Conservation (phyloP, 140 eudicot genomes). For the Anethum foeniculum region DNA sequence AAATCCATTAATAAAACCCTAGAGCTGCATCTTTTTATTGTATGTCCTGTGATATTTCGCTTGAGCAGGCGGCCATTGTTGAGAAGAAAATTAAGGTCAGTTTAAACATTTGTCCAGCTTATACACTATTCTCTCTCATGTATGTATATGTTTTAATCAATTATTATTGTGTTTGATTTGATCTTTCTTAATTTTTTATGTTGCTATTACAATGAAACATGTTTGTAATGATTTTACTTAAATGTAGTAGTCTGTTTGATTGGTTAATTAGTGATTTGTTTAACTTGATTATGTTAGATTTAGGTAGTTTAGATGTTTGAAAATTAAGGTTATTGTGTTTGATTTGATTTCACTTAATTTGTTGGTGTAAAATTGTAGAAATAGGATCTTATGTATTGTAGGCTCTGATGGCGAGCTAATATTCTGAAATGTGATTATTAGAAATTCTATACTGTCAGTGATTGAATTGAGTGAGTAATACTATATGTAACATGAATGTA, state of each 20-base stretch:
- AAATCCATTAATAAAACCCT: background rate
- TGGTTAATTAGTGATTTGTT: background rate
- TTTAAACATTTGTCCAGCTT: background rate
- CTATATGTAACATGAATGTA: background rate
- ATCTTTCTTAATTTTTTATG: background rate
- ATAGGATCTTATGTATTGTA: background rate
- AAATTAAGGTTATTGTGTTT: background rate
- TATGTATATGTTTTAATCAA: background rate
- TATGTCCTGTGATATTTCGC: background rate
- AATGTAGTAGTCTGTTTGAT: background rate
- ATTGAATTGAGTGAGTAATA: background rate
- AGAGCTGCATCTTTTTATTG: background rate
- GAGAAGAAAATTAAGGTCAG: background rate
- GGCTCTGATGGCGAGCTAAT: background rate
- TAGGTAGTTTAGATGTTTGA: background rate
- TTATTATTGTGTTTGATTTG: background rate
- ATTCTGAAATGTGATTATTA: too few relatives aligned
- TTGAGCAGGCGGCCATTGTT: background rate
- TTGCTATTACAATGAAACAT: background rate
- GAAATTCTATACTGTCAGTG: background rate
- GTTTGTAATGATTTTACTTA: background rate
- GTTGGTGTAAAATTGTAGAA: background rate
- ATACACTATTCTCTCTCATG: background rate
- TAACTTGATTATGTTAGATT: background rate
- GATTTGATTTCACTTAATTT: too few relatives aligned